Conservation (phyloP, 164 flowering plant species). For the Tetracentron sinense region DNA sequence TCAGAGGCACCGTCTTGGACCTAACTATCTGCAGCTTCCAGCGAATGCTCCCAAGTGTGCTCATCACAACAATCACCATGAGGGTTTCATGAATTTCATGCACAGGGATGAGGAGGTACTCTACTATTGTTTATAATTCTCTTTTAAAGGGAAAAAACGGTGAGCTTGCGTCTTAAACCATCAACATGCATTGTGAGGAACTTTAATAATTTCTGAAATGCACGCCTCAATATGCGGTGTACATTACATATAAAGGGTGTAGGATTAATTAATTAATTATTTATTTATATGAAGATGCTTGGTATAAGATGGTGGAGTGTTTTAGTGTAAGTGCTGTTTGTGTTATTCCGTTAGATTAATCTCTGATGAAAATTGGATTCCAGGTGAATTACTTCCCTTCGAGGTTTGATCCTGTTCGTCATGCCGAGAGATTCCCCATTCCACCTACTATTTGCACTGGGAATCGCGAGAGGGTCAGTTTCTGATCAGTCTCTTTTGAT, state of each 20-base stretch:
- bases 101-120: slow-evolving; percentile 97
- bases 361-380: slow-evolving; percentile 5
- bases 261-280: too few relatives aligned
- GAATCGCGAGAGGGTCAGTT: slow-evolving; percentile 73
- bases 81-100: slow-evolving; percentile 97
- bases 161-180: background rate
- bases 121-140: background rate
- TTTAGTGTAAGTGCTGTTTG: background rate
- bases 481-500: too few relatives aligned
- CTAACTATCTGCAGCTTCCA: slow-evolving; percentile 90
- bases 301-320: slow-evolving; percentile 1
- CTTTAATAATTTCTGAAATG: too few relatives aligned
- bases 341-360: background rate
- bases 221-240: too few relatives aligned
- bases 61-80: slow-evolving; percentile 96
- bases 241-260: too few relatives aligned
- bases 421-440: slow-evolving; percentile 81
- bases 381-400: slow-evolving; percentile 98
- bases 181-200: background rate
- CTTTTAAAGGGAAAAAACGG: background rate
- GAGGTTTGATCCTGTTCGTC: slow-evolving; percentile 77
- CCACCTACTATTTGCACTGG: slow-evolving; percentile 54
- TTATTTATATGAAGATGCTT: too few relatives aligned
- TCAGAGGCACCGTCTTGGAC: slow-evolving; percentile 97
- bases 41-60: slow-evolving; percentile 91